These are phyloP conservation scores for Xylariales sp. DNA, from an alignment of 2,329 filamentous ascomycete species.

Conservation along the genomic window DNA sequence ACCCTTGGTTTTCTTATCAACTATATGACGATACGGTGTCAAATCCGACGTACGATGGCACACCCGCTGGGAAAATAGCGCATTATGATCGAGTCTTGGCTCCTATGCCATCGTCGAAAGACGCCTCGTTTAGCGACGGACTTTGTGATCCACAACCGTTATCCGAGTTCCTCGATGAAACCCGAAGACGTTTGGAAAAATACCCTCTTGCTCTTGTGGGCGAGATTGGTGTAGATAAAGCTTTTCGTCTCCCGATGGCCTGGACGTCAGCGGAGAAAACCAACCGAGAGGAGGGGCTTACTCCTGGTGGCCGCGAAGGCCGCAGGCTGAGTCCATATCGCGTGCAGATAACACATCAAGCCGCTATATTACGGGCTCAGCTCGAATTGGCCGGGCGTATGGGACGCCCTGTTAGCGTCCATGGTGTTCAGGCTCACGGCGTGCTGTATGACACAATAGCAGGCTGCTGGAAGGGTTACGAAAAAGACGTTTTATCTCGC, in stretches of 20 bases:
- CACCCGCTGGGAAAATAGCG: slow-evolving; percentile 54
- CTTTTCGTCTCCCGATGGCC: slow-evolving; percentile 76
- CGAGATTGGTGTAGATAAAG: slow-evolving; percentile 82
- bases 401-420: slow-evolving; percentile 73
- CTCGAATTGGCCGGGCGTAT: slow-evolving; percentile 77
- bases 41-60: slow-evolving; percentile 53
- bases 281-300: slow-evolving; percentile 62
- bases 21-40: slow-evolving; percentile 70
- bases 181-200: slow-evolving; percentile 63
- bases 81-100: slow-evolving; percentile 77
- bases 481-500: slow-evolving; percentile 70
- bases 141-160: slow-evolving; percentile 72
- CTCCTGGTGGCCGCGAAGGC: slow-evolving; percentile 77
- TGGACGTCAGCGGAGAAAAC: slow-evolving; percentile 58
- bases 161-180: slow-evolving; percentile 67
- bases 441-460: slow-evolving; percentile 73
- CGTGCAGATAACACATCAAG: slow-evolving; percentile 77
- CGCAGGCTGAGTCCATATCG: slow-evolving; percentile 74
- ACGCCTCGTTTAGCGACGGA: slow-evolving; percentile 57
- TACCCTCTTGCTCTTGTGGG: slow-evolving; percentile 76
- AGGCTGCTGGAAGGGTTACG: slow-evolving; percentile 76
- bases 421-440: slow-evolving; percentile 82
- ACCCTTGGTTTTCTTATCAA: slow-evolving; percentile 87
- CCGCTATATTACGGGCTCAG: slow-evolving; percentile 72
- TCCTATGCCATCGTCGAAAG: slow-evolving; percentile 60